These are phyloP conservation scores for Petunia secreta DNA, from an alignment of 257 asterid genomes.

Conservation along the genomic window DNA sequence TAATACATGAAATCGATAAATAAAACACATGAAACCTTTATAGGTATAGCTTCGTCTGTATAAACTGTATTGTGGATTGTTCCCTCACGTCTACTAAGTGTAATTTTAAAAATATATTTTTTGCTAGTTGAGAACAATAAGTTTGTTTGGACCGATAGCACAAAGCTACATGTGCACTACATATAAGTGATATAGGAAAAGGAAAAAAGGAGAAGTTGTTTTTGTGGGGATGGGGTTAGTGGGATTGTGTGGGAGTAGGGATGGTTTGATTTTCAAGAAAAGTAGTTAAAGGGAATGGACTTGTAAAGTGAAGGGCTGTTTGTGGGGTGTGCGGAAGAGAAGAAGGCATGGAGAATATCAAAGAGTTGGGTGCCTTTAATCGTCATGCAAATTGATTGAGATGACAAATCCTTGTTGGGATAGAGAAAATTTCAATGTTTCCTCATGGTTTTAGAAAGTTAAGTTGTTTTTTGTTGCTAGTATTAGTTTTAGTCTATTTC, in stretches of 20 bases:
- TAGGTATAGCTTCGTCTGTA: neutral
- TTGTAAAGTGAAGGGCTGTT: neutral
- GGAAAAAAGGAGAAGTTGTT: neutral
- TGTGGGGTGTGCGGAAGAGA: conserved; percentile 8
- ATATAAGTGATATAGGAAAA: neutral
- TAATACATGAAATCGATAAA: neutral
- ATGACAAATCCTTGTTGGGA: conserved; percentile 4
- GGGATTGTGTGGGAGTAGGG: neutral
- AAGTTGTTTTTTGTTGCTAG: neutral
- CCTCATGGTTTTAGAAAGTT: neutral
- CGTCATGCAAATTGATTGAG: conserved; percentile 14
- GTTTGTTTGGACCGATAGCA: neutral
- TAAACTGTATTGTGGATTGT: no score
- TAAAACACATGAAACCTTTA: neutral
- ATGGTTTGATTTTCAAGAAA: conserved; percentile 11
- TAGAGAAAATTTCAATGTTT: neutral
- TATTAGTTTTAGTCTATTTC: neutral
- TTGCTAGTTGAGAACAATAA: neutral
- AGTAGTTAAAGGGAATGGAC: neutral
- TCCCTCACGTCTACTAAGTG: no score
- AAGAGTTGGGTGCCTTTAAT: conserved; percentile 22
- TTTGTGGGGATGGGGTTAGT: conserved; percentile 25
- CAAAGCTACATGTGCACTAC: neutral
- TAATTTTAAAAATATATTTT: no score
- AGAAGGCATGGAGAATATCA: conserved; percentile 9